Conservation (phyloP, 2,329 filamentous ascomycete genomes). For the Exophiala xenobiotica region DNA sequence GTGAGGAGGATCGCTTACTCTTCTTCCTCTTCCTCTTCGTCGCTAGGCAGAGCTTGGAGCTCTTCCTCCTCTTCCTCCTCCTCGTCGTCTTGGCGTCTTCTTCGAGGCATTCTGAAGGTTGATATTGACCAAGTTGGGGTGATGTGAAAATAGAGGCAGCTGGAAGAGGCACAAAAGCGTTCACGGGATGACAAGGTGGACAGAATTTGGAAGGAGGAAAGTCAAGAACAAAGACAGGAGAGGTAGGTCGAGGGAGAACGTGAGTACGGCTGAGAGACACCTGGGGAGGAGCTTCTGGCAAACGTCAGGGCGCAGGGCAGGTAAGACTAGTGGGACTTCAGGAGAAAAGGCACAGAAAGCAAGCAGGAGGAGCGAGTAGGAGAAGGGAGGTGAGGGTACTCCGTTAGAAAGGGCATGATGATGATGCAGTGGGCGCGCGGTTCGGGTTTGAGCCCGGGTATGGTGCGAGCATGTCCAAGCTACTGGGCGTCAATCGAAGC, state of each 20-base stretch:
- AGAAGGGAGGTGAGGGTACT: slow-evolving; percentile 2
- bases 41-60: slow-evolving; percentile 49
- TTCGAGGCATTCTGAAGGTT: slow-evolving; percentile 43
- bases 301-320: slow-evolving; percentile 21
- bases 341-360: slow-evolving; percentile 10
- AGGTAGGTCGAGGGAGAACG: slow-evolving; percentile 1
- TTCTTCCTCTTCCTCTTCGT: slow-evolving; percentile 52
- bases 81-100: slow-evolving; percentile 51
- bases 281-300: slow-evolving; percentile 20
- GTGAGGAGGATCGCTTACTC: slow-evolving; percentile 37
- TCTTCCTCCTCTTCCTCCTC: slow-evolving; percentile 49
- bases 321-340: slow-evolving; percentile 1
- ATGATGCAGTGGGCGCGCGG: neutral
- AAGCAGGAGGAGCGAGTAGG: slow-evolving; percentile 13
- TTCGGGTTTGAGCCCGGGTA: slow-evolving; percentile 1
- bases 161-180: slow-evolving; percentile 33
- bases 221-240: too few species aligned
- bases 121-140: slow-evolving; percentile 5
- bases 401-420: slow-evolving; percentile 6
- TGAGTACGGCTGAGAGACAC: slow-evolving; percentile 10
- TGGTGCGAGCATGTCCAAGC: neutral
- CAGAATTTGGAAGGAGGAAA: too few species aligned
- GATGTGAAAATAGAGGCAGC: slow-evolving; percentile 33
- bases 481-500: slow-evolving; percentile 3
- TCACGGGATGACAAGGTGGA: too few species aligned